Evolutionary conservation across 2,329 filamentous ascomycete species (phyloP).

Genomic region (Coccinonectria pachysandricola): DNA sequence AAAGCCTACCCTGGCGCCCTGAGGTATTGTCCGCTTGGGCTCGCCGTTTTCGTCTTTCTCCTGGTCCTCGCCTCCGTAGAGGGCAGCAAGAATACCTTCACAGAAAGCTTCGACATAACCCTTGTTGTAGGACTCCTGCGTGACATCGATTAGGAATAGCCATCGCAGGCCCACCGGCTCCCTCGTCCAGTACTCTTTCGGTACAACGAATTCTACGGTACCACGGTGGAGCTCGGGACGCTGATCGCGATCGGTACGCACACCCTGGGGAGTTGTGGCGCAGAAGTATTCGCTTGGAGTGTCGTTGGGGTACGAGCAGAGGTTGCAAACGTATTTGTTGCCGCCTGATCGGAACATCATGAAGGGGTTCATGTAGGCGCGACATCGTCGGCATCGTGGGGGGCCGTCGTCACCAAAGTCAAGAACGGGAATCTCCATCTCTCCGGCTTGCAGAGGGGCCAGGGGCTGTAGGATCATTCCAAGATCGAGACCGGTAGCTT

Average conservation of each 20-base stretch:
- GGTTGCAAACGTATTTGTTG: conserved; percentile 95
- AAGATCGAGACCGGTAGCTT: conserved; percentile 72
- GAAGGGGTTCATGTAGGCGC: conserved; percentile 97
- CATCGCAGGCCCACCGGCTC: conserved; percentile 80
- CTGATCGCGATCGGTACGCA: conserved; percentile 78
- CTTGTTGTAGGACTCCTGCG: conserved; percentile 81
- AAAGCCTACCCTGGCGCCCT: conserved; percentile 82
- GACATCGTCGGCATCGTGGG: conserved; percentile 82
- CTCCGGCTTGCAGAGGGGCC: conserved; percentile 71
- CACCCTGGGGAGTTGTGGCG: conserved; percentile 76
- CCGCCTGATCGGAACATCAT: conserved; percentile 94
- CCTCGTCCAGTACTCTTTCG: conserved; percentile 97
- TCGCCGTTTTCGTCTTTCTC: conserved; percentile 41
- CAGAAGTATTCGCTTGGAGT: conserved; percentile 88
- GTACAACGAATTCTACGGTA: conserved; percentile 92
- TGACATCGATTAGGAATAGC: conserved; percentile 89
- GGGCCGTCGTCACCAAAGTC: conserved; percentile 91
- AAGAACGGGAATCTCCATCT: conserved; percentile 78
- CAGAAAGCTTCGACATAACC: conserved; percentile 87
- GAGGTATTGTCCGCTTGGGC: conserved; percentile 51
- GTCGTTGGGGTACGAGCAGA: conserved; percentile 96
- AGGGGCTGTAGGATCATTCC: conserved; percentile 84
- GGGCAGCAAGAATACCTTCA: conserved; percentile 71
- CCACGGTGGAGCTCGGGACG: conserved; percentile 82
- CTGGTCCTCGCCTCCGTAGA: conserved; percentile 61